These are phyloP conservation scores for Setomelanomma holmii DNA, from an alignment of 2,329 filamentous ascomycete species.

Conservation along the genomic window DNA sequence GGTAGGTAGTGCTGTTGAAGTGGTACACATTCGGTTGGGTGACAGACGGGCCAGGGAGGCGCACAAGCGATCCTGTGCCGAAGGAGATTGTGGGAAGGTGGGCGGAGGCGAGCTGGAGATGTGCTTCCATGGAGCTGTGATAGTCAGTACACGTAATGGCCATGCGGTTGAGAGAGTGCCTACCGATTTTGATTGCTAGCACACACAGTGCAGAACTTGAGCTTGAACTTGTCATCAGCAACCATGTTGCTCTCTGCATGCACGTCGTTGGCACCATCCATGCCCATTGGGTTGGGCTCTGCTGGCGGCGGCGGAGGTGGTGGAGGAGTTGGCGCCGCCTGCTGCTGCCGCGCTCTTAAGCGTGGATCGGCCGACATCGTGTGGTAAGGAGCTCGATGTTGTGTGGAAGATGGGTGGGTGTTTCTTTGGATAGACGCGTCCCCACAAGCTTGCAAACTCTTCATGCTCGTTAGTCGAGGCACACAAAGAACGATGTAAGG, in stretches of 20 bases:
- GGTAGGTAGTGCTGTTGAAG: constrained; percentile 97
- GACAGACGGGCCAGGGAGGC: constrained; percentile 88
- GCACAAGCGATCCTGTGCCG: constrained; percentile 92
- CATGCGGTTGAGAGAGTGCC: constrained; percentile 25
- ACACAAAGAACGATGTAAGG: constrained; percentile 6
- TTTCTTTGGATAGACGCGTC: background rate
- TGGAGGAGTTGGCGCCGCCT: constrained; percentile 57
- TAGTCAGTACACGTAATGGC: constrained; percentile 17
- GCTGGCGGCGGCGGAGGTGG: constrained; percentile 55
- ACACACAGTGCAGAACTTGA: constrained; percentile 98
- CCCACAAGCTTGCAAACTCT: constrained; percentile 27
- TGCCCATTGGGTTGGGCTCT: constrained; percentile 42
- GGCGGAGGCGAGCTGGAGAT: constrained; percentile 85
- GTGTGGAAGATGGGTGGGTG: constrained; percentile 6
- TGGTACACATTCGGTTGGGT: constrained; percentile 96
- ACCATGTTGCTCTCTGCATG: constrained; percentile 31
- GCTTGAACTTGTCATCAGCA: constrained; percentile 71
- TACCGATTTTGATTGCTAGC: constrained; percentile 97
- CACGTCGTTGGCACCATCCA: constrained; percentile 42
- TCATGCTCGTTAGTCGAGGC: constrained; percentile 30
- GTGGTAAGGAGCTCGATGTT: constrained; percentile 8
- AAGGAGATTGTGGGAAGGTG: constrained; percentile 96
- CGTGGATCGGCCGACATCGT: constrained; percentile 57
- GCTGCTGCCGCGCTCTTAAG: constrained; percentile 54
- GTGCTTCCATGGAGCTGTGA: constrained; percentile 93